phyloP scores from a whole-genome alignment of 192 early-diverging fungal genomes.

The Phycomyces nitens region DNA sequence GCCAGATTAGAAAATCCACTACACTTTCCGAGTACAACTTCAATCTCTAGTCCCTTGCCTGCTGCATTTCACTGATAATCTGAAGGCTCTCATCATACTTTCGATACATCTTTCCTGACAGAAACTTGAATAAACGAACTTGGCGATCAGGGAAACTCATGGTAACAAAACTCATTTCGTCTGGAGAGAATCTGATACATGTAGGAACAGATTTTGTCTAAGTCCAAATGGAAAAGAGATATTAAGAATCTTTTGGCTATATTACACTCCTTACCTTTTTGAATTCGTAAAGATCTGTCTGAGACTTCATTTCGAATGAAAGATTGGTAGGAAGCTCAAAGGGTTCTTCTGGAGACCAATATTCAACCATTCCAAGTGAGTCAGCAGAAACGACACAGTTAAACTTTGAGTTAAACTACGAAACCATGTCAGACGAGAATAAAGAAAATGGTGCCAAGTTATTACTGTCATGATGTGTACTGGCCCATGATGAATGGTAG shows the following conservation, averaged over 20 bases:
- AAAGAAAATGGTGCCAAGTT: background rate
- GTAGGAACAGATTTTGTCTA: constrained; percentile 74
- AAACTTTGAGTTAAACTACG: constrained; percentile 64
- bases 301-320: constrained; percentile 81
- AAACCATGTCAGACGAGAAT: too few species aligned
- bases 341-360: constrained; percentile 78
- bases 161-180: constrained; percentile 82
- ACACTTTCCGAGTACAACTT: too few species aligned
- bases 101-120: constrained; percentile 80
- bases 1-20: background rate
- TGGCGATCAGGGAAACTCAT: constrained; percentile 80
- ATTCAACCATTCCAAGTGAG: constrained; percentile 87
- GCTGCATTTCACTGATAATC: constrained; percentile 84
- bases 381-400: constrained; percentile 85
- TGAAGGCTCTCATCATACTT: constrained; percentile 90
- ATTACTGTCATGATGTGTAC: constrained; percentile 72
- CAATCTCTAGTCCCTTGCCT: too few species aligned
- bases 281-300: constrained; percentile 96
- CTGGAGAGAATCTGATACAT: constrained; percentile 77
- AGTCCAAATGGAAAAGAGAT: background rate
- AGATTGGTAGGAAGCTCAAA: constrained; percentile 59
- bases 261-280: too few species aligned
- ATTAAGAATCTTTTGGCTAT: too few species aligned
- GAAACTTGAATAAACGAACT: constrained; percentile 80
- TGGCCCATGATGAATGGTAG: constrained; percentile 66